Base-by-base conservation (phyloP, 495 filamentous ascomycete species). In the Hypoxylon subgilvum region DNA sequence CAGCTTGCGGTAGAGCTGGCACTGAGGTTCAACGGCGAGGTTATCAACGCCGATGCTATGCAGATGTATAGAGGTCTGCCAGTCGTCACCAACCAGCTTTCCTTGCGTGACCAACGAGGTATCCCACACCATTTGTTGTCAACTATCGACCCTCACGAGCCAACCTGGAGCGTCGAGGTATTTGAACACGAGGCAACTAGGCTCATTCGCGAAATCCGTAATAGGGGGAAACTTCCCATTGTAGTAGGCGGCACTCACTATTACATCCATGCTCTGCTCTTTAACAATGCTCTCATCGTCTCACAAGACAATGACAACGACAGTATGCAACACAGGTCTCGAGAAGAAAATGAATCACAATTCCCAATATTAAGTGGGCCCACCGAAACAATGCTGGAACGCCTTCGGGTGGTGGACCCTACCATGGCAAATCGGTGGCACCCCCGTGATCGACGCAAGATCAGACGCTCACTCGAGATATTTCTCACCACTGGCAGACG, bases 21-120 rank as follows among this genome's bases (percentile, higher is more conserved):
- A 3, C 78, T 79, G 28, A 81, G 80, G 27, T 92, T 89, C 74
- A 88, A 96, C 72, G 95, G 95, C 60, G 95, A 99, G 74, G 83
- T 99, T 46, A 90, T 99, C 78, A 99, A 99, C 69, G 92, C 89
- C 43, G 95, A 99, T 76, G 94, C 94, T n/a, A 94, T 99, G 90
- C 95, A 97, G 70, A 87, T 99, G 81, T 99, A 99, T 66, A 78
- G 84, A 27, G 95, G 92, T 6, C 78, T 99, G 14, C 92, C 94
- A 1, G 88, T 97, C 58, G 92, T 97, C 49, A 99, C 95, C 13
- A 99, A 99, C 72, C 93, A 97, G 68, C 86, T 96, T 55, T 79
- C 88, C 0, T 36, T 68, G 9, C 80, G 83, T 18, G 92, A 99
- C 67, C 85, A 85, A 67, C 81, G 87, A 53, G 89, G 88, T 17